phyloP scores from a whole-genome alignment of 2,329 filamentous ascomycete genomes.

The Verticillium zaregamsianum region DNA sequence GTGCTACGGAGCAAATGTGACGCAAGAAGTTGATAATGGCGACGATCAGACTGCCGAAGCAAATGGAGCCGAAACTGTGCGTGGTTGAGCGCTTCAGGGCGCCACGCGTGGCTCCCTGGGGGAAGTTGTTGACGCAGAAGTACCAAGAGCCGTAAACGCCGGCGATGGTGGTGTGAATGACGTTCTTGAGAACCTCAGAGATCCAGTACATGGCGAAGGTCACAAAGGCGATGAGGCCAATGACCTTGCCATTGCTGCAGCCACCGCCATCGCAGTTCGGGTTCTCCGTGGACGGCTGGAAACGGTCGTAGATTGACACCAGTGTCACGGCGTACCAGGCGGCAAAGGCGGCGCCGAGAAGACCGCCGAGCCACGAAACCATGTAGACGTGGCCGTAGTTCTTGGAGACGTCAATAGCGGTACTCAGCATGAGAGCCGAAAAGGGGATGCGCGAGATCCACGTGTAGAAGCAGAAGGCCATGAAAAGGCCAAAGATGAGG shows the following conservation, averaged over 20 bases:
- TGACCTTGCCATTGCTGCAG: constrained; percentile 74
- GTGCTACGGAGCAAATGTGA: constrained; percentile 76
- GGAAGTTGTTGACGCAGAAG: constrained; percentile 68
- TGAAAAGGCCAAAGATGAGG: constrained; percentile 75
- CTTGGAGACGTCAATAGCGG: constrained; percentile 79
- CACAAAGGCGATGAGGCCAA: constrained; percentile 78
- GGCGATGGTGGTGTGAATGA: constrained; percentile 80
- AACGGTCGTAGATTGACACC: constrained; percentile 81
- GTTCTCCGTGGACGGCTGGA: constrained; percentile 58
- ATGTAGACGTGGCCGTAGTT: constrained; percentile 81
- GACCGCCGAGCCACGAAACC: constrained; percentile 77
- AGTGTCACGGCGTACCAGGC: constrained; percentile 86
- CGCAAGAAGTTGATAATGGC: constrained; percentile 83
- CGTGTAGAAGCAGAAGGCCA: constrained; percentile 76
- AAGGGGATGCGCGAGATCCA: constrained; percentile 93
- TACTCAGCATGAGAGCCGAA: constrained; percentile 83
- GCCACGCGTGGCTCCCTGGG: constrained; percentile 75
- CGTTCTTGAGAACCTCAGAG: constrained; percentile 90
- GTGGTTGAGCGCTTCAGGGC: constrained; percentile 78
- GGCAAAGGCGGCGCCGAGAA: constrained; percentile 69
- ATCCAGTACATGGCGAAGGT: constrained; percentile 96
- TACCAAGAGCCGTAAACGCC: constrained; percentile 95
- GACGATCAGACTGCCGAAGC: constrained; percentile 78
- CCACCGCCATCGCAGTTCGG: constrained; percentile 51
- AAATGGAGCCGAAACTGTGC: constrained; percentile 90